Base-by-base conservation (phyloP, 768 basidiomycete species). In the Tylopilus subfusipes region DNA sequence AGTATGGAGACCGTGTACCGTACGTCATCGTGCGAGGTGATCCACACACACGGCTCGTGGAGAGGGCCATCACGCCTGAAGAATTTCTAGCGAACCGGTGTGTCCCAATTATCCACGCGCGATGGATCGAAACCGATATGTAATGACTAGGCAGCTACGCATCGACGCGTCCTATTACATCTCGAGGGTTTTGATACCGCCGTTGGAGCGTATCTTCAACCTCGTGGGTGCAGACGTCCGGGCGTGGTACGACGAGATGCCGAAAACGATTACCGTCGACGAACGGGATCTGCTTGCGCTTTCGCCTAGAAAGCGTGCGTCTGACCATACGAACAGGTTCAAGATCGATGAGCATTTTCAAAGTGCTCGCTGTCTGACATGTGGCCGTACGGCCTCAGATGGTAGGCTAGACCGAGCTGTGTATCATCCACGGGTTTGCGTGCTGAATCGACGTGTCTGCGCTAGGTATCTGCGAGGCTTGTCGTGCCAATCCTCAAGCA, bases 91-190 rank as follows among this genome's bases (percentile, higher is more conserved):
- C 78, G 8, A 79, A 87, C 59, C 70, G 81, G 90, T 91, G 49
- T 46, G 75, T 68, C 25, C 7, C 21, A 19, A 24, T 53, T 19
- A 12, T 18, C 21, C 45, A n/a, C n/a, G 14, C 12, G 22, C 13
- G 22, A 30, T 7, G 8, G 19, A 21, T 25, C 36, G 5, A 46
- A 11, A n/a, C 48, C 54, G 34, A 45, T n/a, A 27, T 3, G 25
- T 29, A 36, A 22, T 25, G 10, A 21, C 36, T 48, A 91, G 88
- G 38, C 79, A 85, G 56, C 72, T 83, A 42, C 82, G 83, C 19
- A 79, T 98, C n/a, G 95, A 99, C 62, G 86, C 85, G 5, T 68
- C 77, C 12, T 97, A 98, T 68, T 98, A 99, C 68, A 95, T 99
- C 63, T 80, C 82, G 0, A 77, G 82, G 42, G 85, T 94, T 16